These are phyloP conservation scores for Ziziphus jujuba DNA, from an alignment of 306 rosid species.

Conservation along the genomic window DNA sequence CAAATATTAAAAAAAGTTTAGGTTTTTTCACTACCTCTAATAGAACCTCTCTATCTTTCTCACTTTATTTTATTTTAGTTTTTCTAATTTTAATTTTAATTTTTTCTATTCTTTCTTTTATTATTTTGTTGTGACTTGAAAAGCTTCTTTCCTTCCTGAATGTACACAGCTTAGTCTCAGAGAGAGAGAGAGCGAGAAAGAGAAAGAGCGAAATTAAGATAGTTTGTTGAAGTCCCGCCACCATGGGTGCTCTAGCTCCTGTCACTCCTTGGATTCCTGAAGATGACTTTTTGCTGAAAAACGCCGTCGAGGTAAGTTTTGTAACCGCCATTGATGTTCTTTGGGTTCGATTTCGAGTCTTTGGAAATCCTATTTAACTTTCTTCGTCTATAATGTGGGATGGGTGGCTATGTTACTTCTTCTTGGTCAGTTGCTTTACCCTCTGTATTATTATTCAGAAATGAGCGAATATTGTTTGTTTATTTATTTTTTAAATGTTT, in stretches of 20 bases:
- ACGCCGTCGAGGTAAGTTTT: slow-evolving; percentile 77
- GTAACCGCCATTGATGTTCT: slow-evolving; percentile 4
- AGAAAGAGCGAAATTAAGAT: slow-evolving; percentile 2
- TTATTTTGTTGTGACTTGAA: not conserved
- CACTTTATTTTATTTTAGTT: not conserved
- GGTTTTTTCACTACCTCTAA: slow-evolving; percentile 13
- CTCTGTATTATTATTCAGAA: not conserved
- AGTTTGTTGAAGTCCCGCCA: slow-evolving; percentile 1
- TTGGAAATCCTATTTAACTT: not conserved
- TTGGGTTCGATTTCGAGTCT: not conserved
- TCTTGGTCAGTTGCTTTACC: slow-evolving; percentile 1
- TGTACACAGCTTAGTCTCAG: not conserved
- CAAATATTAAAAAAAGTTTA: not conserved
- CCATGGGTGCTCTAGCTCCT: slow-evolving; percentile 78
- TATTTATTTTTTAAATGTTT: not conserved
- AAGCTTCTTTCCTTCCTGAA: not conserved
- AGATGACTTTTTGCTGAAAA: slow-evolving; percentile 82
- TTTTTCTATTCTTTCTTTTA: not conserved
- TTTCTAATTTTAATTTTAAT: not conserved
- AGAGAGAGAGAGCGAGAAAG: not conserved
- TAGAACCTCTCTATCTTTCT: slow-evolving; percentile 3
- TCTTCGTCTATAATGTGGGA: not conserved
- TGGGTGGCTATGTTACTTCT: not conserved
- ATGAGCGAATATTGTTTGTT: not conserved
- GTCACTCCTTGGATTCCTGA: slow-evolving; percentile 59